Percentiles rank a stretch among this genome's conserved stretches.
phyloP scores from a whole-genome alignment of 805 yeast genomes.

The Kuraishia molischiana region DNA sequence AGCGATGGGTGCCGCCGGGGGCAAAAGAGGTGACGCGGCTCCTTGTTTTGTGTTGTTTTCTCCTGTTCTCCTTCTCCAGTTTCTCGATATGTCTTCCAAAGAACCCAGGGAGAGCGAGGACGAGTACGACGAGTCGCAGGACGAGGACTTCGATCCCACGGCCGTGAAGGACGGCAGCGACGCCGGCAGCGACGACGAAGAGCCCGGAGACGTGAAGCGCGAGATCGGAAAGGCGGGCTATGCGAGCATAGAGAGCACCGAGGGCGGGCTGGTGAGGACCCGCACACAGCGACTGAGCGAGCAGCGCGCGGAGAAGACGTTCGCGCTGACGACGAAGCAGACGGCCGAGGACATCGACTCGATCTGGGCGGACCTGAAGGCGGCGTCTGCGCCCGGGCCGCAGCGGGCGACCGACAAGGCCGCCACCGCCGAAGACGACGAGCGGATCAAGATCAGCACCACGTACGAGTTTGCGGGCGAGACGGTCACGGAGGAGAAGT shows the following conservation, averaged over 20 bases:
- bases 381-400: slow-evolving; percentile 9
- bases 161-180: slow-evolving; percentile 10
- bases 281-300: slow-evolving; percentile 51
- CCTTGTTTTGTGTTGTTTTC: no score
- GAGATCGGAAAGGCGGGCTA: slow-evolving; percentile 28
- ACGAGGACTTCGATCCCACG: slow-evolving; percentile 45
- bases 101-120: no score
- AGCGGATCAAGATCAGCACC: slow-evolving; percentile 61
- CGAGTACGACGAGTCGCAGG: slow-evolving; percentile 45
- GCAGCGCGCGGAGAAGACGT: slow-evolving; percentile 12
- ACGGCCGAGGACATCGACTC: slow-evolving; percentile 35
- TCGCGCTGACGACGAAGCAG: slow-evolving; percentile 9
- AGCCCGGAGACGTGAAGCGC: slow-evolving; percentile 10
- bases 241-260: slow-evolving; percentile 40
- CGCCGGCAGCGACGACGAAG: slow-evolving; percentile 22
- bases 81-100: no score
- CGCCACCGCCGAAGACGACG: slow-evolving; percentile 18
- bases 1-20: no score
- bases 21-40: no score
- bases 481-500: slow-evolving; percentile 63
- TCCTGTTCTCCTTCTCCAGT: no score
- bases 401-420: background rate
- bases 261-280: slow-evolving; percentile 63
- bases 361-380: slow-evolving; percentile 46
- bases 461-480: slow-evolving; percentile 89